A percentile compares a stretch with the other conserved stretches of the same genome.
Conservation (phyloP, 352 stramenopile species). For the Phytophthora meadii region DNA sequence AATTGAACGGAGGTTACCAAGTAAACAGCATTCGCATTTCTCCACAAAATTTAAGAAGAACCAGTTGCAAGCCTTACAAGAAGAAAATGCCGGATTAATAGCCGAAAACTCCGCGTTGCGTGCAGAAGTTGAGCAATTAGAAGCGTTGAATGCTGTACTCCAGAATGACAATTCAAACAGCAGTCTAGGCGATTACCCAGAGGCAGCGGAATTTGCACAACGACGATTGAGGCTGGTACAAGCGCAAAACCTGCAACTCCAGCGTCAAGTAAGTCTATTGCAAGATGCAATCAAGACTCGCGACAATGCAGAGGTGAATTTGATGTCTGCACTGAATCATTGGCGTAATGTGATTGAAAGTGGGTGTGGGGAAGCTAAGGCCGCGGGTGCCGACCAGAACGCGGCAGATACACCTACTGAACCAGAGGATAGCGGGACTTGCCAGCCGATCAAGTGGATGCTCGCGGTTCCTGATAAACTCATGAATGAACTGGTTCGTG, state of each 20-base stretch:
- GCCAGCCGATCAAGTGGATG: constrained; percentile 49
- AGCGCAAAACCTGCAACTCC: constrained; percentile 71
- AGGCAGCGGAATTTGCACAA: constrained; percentile 28
- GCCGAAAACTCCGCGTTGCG: constrained; percentile 54
- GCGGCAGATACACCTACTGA: not conserved
- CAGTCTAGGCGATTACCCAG: constrained; percentile 2
- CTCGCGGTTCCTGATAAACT: constrained; percentile 46
- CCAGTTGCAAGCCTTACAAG: constrained; percentile 47
- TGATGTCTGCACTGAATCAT: constrained; percentile 44
- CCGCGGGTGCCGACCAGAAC: constrained; percentile 46
- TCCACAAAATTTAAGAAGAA: constrained; percentile 53
- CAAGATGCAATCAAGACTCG: constrained; percentile 44
- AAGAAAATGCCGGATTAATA: constrained; percentile 45
- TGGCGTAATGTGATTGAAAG: constrained; percentile 53
- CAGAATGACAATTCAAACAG: constrained; percentile 38
- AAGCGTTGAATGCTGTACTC: constrained; percentile 45
- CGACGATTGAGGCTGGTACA: constrained; percentile 51
- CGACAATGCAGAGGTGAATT: constrained; percentile 45
- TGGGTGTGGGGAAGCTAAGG: constrained; percentile 51
- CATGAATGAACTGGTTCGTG: constrained; percentile 37
- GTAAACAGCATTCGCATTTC: constrained; percentile 33
- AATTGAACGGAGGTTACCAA: constrained; percentile 37
- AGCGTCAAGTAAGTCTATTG: constrained; percentile 54
- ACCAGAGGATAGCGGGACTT: not conserved
- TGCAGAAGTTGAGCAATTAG: constrained; percentile 55